A percentile compares a stretch with the other conserved stretches of the same genome.
Evolutionary conservation across 495 filamentous ascomycete genomes (phyloP).

Genomic region (Lasiosphaeria miniovina): DNA sequence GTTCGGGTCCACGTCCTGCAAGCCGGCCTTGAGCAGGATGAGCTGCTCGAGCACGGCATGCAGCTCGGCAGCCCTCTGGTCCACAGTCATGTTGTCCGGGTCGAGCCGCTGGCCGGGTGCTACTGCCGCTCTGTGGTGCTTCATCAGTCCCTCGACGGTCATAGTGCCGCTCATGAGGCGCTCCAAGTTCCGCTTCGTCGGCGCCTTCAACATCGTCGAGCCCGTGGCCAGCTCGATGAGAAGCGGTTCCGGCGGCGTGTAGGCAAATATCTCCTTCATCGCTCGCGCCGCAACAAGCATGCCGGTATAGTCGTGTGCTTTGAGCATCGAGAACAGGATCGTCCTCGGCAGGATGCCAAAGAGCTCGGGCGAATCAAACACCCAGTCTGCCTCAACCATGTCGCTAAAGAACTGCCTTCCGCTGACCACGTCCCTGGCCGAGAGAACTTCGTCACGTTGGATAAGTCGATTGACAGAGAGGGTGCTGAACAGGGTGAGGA

Average conservation of each 20-base stretch:
- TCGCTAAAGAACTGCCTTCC: conserved; percentile 58
- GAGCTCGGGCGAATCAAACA: conserved; percentile 31
- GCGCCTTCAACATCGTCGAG: conserved; percentile 33
- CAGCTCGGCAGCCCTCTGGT: conserved; percentile 27
- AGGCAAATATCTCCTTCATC: conserved; percentile 52
- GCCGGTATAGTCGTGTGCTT: conserved; percentile 45
- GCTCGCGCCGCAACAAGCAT: conserved; percentile 59
- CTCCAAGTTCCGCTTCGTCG: conserved; percentile 31
- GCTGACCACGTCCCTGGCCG: conserved; percentile 45
- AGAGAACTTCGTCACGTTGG: conserved; percentile 39
- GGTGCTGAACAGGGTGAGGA: conserved; percentile 60
- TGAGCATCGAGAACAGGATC: conserved; percentile 45
- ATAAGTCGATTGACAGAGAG: conserved; percentile 43
- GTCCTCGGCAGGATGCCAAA: conserved; percentile 38
- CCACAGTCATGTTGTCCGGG: conserved; percentile 18
- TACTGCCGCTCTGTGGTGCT: conserved; percentile 17
- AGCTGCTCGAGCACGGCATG: conserved; percentile 29
- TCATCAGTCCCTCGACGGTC: conserved; percentile 31
- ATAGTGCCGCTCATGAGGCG: conserved; percentile 32
- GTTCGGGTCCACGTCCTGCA: conserved; percentile 22
- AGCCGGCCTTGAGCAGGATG: conserved; percentile 42
- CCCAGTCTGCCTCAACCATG: conserved; percentile 49
- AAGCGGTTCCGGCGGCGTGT: conserved; percentile 41
- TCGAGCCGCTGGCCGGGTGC: conserved; percentile 17
- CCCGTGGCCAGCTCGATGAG: conserved; percentile 41